Conservation (phyloP, 73 alveolate species). For the Chromera velia region DNA sequence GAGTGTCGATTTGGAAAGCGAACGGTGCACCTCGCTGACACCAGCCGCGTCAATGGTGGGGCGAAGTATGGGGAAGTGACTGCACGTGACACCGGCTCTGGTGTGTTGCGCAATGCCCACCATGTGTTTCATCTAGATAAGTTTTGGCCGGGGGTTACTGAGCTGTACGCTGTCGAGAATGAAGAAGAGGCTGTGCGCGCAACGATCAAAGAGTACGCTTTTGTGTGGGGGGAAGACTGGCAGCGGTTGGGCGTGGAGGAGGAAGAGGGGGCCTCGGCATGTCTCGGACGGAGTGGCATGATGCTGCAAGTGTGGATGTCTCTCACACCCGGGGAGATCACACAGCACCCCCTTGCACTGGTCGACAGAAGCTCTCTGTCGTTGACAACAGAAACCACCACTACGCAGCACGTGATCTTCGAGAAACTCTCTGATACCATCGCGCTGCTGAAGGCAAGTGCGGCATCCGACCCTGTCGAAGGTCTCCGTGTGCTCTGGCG, state of each 20-base stretch:
- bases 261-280: background rate
- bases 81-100: background rate
- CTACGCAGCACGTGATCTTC: background rate
- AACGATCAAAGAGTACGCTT: background rate
- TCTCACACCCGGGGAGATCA: background rate
- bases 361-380: background rate
- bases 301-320: background rate
- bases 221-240: background rate
- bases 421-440: background rate
- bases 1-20: background rate
- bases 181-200: background rate
- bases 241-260: background rate
- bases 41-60: background rate
- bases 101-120: background rate
- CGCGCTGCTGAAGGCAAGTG: background rate
- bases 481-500: background rate
- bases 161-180: background rate
- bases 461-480: background rate
- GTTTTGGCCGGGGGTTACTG: background rate
- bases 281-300: background rate
- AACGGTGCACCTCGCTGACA: slow-evolving; percentile 2
- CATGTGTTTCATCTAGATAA: background rate
- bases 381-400: background rate
- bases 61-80: background rate
- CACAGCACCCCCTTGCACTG: background rate